Conservation (phyloP, 306 rosid species). For the Malus orientalis region DNA sequence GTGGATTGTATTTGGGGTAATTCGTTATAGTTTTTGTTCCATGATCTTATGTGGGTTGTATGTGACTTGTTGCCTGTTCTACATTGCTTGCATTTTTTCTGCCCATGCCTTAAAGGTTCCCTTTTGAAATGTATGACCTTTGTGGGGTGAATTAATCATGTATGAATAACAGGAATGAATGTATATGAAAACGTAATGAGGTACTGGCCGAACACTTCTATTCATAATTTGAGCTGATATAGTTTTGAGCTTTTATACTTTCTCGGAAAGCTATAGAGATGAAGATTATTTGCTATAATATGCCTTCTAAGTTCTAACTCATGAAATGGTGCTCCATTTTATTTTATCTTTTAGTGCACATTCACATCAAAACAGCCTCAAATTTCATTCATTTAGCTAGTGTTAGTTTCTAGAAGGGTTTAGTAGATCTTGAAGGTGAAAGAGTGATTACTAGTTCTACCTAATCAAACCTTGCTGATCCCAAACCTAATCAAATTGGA, state of each 20-base stretch:
- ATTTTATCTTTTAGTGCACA: neutral
- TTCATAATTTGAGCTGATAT: neutral
- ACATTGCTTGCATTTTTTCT: neutral
- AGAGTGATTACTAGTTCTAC: neutral
- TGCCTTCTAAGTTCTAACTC: neutral
- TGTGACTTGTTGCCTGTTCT: neutral
- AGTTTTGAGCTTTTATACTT: neutral
- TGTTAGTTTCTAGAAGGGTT: neutral
- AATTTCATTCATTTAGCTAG: neutral
- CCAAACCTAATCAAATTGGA: neutral
- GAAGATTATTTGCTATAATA: neutral
- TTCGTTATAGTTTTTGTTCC: neutral
- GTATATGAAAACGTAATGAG: neutral
- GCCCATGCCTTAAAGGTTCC: neutral
- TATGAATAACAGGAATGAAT: neutral
- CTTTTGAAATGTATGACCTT: neutral
- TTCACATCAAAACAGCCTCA: neutral
- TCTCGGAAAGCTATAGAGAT: neutral
- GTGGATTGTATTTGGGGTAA: neutral
- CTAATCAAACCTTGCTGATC: neutral
- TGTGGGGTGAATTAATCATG: neutral
- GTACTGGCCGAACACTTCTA: neutral
- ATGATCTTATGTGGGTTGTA: neutral
- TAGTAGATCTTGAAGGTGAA: neutral
- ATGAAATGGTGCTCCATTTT: neutral